A percentile compares a stretch with the other conserved stretches of the same genome.
phyloP scores from a whole-genome alignment of 2,329 filamentous ascomycete species.

The Pezicula carpinea region DNA sequence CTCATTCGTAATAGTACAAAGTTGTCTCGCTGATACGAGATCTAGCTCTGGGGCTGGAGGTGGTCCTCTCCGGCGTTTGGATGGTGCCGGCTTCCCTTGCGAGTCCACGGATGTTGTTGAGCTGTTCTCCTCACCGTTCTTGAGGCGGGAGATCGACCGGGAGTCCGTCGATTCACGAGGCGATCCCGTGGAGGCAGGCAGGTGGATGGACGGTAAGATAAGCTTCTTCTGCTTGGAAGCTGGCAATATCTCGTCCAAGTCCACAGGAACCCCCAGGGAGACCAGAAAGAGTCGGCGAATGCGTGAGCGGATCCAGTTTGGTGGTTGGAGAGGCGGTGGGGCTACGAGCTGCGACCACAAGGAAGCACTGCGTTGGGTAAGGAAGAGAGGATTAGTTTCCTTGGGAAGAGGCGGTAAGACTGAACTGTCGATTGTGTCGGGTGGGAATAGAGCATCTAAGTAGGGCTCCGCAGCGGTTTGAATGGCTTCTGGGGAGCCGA shows the following conservation, averaged over 20 bases:
- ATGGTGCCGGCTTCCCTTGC: slow-evolving; percentile 46
- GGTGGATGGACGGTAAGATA: slow-evolving; percentile 72
- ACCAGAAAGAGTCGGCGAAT: slow-evolving; percentile 94
- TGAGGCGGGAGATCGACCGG: slow-evolving; percentile 26
- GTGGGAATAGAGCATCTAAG: slow-evolving; percentile 61
- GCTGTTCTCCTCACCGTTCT: slow-evolving; percentile 39
- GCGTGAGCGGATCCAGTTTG: slow-evolving; percentile 95
- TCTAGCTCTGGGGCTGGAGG: slow-evolving; percentile 73
- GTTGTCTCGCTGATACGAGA: slow-evolving; percentile 68
- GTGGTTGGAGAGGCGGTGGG: slow-evolving; percentile 87
- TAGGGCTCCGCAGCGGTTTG: slow-evolving; percentile 59
- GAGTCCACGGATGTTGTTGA: slow-evolving; percentile 57
- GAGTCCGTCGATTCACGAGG: slow-evolving; percentile 52
- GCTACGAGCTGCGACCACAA: slow-evolving; percentile 96
- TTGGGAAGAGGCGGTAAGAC: slow-evolving; percentile 39
- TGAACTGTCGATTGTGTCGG: slow-evolving; percentile 48
- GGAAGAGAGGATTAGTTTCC: slow-evolving; percentile 59
- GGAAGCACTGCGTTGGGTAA: slow-evolving; percentile 80
- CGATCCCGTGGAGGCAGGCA: slow-evolving; percentile 44
- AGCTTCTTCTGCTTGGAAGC: slow-evolving; percentile 98
- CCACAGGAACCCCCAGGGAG: slow-evolving; percentile 90
- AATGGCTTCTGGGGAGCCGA: slow-evolving; percentile 55
- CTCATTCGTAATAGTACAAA: slow-evolving; percentile 81
- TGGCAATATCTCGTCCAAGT: slow-evolving; percentile 94
- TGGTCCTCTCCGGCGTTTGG: slow-evolving; percentile 48